Conservation (phyloP, 257 asterid species). For the Paraleonurus japonicus region DNA sequence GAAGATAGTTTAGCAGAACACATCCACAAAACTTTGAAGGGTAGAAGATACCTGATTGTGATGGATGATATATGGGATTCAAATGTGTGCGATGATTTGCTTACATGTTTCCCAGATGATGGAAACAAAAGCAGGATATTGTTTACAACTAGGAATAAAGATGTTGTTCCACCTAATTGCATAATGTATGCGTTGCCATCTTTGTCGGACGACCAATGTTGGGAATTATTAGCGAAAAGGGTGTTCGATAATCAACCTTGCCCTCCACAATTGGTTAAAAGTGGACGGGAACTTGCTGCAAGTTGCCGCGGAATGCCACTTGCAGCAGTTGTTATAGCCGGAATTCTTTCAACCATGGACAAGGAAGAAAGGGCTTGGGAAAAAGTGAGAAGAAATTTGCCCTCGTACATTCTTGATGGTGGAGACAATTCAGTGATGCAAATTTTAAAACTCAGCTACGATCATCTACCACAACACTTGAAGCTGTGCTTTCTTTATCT, state of each 20-base stretch:
- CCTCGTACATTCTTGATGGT: background rate
- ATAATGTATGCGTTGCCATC: background rate
- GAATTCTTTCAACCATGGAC: background rate
- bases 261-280: background rate
- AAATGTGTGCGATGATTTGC: background rate
- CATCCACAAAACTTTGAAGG: background rate
- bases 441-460: conserved; percentile 34
- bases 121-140: conserved; percentile 11
- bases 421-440: background rate
- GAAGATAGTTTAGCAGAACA: background rate
- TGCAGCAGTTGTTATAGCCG: background rate
- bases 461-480: conserved; percentile 32
- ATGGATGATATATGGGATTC: conserved; percentile 11
- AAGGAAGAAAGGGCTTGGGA: background rate
- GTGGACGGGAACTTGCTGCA: conserved; percentile 5
- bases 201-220: conserved; percentile 7
- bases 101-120: conserved; percentile 11
- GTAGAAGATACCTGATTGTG: background rate
- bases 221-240: background rate
- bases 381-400: background rate
- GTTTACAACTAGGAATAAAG: conserved; percentile 13
- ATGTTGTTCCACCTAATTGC: background rate
- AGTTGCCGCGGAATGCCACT: conserved; percentile 13
- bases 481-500: conserved; percentile 38
- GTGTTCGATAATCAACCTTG: background rate